Base-by-base conservation (phyloP, 2,329 filamentous ascomycete genomes). In the Neoascochyta sp. region DNA sequence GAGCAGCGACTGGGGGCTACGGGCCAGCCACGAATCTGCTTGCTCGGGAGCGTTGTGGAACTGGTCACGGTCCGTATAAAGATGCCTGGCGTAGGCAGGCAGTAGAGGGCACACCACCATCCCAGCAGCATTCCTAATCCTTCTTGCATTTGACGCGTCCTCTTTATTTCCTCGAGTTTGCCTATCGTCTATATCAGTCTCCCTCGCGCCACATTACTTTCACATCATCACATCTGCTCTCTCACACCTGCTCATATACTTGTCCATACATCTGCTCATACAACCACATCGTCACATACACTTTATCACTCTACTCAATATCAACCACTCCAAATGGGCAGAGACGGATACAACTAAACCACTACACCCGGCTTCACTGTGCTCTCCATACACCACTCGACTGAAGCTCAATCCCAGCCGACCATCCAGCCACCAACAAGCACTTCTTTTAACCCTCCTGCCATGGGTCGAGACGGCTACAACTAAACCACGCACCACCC, bases 11-110 rank as follows among this genome's bases (percentile, higher is more conserved):
- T 27, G 35, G 35, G 23, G 20, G 26, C 35, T 38, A 38, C 21
- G 30, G 16, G 29, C 35, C 32, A 37, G 34, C 34, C 34, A 37
- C 29, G 23, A 30, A 24, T 27, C 24, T 27, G 27, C 33, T 34
- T 38, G 35, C 29, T 21, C 15, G 22, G 23, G 24, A 25, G 16
- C 9, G n/a, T 29, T 19, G 29, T 33, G 30, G 30, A 30, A 38
- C 29, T 26, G 22, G 30, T 33, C n/a, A 19, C 26, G 23, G 28
- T 11, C 16, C 27, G 24, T 38, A 30, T 33, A 36, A 34, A 38
- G 35, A 38, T 38, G 35, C 35, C 35, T 38, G 35, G 35, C 27
- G 28, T 33, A 27, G 30, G 35, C 35, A 32, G 26, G 24, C 16
- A 30, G 27, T 22, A 26, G 17, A 24, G 24, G 16, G n/a, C n/a